Conservation (phyloP, 768 basidiomycete genomes). For the Amanita jacksonii region DNA sequence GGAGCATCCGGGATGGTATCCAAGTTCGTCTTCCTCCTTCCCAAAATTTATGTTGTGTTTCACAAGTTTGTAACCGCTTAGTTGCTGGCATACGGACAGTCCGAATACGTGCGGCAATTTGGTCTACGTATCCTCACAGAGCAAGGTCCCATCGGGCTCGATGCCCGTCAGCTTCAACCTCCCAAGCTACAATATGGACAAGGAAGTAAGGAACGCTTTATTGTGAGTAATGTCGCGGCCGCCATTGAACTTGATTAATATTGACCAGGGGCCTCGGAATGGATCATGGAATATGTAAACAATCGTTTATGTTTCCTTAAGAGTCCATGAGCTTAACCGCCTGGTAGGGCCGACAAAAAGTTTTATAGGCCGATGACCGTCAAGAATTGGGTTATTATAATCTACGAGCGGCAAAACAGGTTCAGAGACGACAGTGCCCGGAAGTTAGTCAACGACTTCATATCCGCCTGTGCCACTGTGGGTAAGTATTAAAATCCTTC, state of each 20-base stretch:
- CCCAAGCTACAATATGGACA: conserved; percentile 60
- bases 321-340: conserved; percentile 26
- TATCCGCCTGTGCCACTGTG: conserved; percentile 37
- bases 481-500: conserved; percentile 38
- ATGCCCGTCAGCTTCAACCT: conserved; percentile 48
- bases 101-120: conserved; percentile 62
- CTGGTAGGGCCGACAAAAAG: conserved; percentile 54
- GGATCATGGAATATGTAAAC: conserved; percentile 75
- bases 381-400: conserved; percentile 49
- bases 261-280: conserved; percentile 41
- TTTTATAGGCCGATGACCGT: conserved; percentile 49
- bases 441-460: conserved; percentile 45
- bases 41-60: background rate
- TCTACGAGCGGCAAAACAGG: conserved; percentile 47
- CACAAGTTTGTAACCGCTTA: conserved; percentile 12
- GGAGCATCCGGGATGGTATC: conserved; percentile 44
- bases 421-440: conserved; percentile 35
- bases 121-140: conserved; percentile 48
- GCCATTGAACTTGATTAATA: conserved; percentile 1
- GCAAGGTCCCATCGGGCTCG: conserved; percentile 37
- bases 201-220: conserved; percentile 38
- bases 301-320: background rate
- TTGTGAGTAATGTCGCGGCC: conserved; percentile 30
- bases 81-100: conserved; percentile 59
- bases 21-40: conserved; percentile 24